Evolutionary conservation across 257 asterid genomes (phyloP).

Genomic region (Craterostigma plantagineum): DNA sequence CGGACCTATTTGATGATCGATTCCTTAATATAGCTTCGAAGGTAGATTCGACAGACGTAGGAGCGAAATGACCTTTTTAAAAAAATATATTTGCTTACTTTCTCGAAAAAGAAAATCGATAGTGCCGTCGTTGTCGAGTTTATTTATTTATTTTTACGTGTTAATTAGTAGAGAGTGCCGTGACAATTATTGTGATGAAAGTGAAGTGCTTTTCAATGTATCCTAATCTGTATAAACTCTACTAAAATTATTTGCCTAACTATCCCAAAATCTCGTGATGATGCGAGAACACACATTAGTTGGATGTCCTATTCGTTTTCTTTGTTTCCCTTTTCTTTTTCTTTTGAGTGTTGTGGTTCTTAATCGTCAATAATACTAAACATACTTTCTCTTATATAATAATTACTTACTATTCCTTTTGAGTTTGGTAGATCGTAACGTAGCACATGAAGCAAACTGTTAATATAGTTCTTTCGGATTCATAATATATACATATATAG

Average conservation of each 20-base stretch:
- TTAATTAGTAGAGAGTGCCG: not conserved
- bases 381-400: no score
- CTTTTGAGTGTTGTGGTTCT: not conserved
- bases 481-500: no score
- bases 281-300: conserved; percentile 12
- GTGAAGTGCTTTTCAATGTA: conserved; percentile 1
- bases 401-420: conserved; percentile 1
- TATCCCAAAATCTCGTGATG: conserved; percentile 11
- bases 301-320: conserved; percentile 10
- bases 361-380: not conserved
- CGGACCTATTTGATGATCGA: no score
- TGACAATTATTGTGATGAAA: conserved; percentile 8
- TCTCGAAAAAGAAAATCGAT: conserved; percentile 12
- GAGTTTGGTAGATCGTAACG: no score
- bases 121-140: no score
- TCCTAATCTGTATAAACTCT: conserved; percentile 12
- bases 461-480: no score
- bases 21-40: no score
- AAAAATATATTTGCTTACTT: conserved; percentile 10
- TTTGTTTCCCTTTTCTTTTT: conserved; percentile 2
- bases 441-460: no score
- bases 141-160: no score
- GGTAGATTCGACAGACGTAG: not conserved
- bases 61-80: conserved; percentile 13
- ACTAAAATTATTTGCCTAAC: conserved; percentile 21